Percentiles rank a stretch among this genome's conserved stretches.
Evolutionary conservation across 129 eudicot genomes (phyloP).

Genomic region (Cynara cardunculus): DNA sequence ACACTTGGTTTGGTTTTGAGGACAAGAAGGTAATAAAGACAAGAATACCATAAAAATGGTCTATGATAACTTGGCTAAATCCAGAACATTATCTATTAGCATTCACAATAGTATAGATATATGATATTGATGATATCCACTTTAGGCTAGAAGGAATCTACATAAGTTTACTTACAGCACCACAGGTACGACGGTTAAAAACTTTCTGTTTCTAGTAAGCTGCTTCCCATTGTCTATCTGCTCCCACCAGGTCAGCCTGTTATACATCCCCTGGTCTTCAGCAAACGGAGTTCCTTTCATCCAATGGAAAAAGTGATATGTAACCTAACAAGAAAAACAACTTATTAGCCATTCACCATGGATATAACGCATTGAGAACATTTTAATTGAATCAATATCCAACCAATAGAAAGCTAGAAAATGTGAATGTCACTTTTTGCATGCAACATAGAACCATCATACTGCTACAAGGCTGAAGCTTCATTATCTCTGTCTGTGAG

Average conservation of each 20-base stretch:
- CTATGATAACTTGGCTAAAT: too few species aligned
- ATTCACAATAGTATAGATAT: too few species aligned
- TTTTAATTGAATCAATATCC: neutral
- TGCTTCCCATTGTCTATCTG: conserved; percentile 65
- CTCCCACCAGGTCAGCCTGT: conserved; percentile 71
- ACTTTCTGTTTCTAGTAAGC: conserved; percentile 64
- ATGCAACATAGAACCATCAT: too few species aligned
- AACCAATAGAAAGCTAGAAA: neutral
- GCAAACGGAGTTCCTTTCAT: conserved; percentile 78
- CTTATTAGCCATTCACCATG: neutral
- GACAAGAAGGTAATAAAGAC: neutral
- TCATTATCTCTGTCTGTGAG: too few species aligned
- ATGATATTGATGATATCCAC: too few species aligned
- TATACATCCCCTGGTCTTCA: conserved; percentile 78
- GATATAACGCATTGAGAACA: neutral
- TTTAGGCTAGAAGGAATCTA: too few species aligned
- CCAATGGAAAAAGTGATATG: conserved; percentile 79
- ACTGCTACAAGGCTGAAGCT: too few species aligned
- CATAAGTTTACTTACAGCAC: conserved; percentile 51
- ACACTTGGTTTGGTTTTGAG: too few species aligned
- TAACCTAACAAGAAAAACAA: conserved; percentile 39
- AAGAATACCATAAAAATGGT: too few species aligned
- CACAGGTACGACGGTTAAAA: conserved; percentile 64
- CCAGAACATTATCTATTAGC: too few species aligned
- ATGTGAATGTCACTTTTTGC: too few species aligned